Evolutionary conservation across 1,139 yeast species (phyloP), one percentile per base, ranked within the genome.

Genomic region (Maudiozyma humilis): DNA sequence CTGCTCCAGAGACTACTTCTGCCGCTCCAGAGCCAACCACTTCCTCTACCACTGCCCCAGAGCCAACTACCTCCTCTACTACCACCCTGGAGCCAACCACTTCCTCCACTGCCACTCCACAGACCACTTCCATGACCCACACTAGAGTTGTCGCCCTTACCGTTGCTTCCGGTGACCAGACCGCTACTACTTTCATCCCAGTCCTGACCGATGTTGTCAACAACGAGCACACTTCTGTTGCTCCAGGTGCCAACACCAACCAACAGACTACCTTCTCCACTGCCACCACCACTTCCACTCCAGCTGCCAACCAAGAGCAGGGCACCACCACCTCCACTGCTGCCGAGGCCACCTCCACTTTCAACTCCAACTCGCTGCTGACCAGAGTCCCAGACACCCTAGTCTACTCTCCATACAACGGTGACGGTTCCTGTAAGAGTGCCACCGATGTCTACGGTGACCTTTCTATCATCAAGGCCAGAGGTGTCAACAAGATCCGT

Each of bases 341-440:
- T 14, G 39, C 54, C 16, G 23, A 54, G 12, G 17, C 55, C 15
- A 35, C 61, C 16, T 27, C 56, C 2, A 29, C 43, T 10, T 23
- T 45, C 25, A 19, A 42, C 27, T 43, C 55, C 19, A 42, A 57
- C n/a, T 54, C 62, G 16, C 50, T 55, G 13, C 45, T 65, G 17
- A 47, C 63, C 8, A 49, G 65, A 31, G 55, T 68, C 38, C 89
- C 89, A 46, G 63, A 69, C 39, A 74, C 78, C 29, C 70, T 82
- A 45, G 86, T 79, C 31, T 88, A 88, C 71, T 81, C 91, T 31
- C 96, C 96, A 30, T 88, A 86, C 68, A 72, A 75, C 46, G 65
- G 76, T 58, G 79, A 77, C 56, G 76, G 81, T 30, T 53, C 76
- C 2, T 88, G 96, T 67, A 88, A 85, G 60, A 69, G 68, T 47